Percentiles rank a stretch among this genome's conserved stretches.
Conservation (phyloP, 2,329 filamentous ascomycete species). For the Talaromyces rugulosus region DNA sequence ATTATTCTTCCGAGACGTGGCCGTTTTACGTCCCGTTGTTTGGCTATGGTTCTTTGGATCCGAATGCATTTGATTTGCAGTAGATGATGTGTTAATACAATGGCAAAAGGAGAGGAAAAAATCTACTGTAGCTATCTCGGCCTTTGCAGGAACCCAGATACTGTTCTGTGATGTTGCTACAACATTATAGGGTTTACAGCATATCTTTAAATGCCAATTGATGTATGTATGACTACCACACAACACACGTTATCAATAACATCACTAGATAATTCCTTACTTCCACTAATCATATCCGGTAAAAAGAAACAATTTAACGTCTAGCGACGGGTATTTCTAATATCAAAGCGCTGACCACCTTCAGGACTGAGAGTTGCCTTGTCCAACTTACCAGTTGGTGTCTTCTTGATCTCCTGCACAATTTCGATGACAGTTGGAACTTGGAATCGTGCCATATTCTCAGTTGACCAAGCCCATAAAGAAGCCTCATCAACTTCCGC, state of each 20-base stretch:
- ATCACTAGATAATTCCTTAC: neutral
- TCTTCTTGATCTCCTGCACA: slow-evolving; percentile 5
- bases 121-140: no score
- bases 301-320: neutral
- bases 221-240: no score
- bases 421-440: slow-evolving; percentile 5
- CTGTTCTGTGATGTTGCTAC: no score
- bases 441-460: slow-evolving; percentile 8
- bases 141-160: no score
- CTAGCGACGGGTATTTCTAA: neutral
- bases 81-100: no score
- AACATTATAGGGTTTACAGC: no score
- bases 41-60: slow-evolving; percentile 9
- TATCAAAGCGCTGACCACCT: slow-evolving; percentile 1
- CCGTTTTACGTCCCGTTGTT: slow-evolving; percentile 5
- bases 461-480: slow-evolving; percentile 3
- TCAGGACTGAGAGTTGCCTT: slow-evolving; percentile 1
- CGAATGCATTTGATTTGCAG: neutral
- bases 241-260: no score
- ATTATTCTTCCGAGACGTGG: neutral
- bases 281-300: neutral
- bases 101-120: no score
- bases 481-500: neutral
- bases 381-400: slow-evolving; percentile 3
- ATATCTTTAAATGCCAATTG: no score